Evolutionary conservation across 331 rosid genomes (phyloP).

Genomic region (Dryas integrifolia): DNA sequence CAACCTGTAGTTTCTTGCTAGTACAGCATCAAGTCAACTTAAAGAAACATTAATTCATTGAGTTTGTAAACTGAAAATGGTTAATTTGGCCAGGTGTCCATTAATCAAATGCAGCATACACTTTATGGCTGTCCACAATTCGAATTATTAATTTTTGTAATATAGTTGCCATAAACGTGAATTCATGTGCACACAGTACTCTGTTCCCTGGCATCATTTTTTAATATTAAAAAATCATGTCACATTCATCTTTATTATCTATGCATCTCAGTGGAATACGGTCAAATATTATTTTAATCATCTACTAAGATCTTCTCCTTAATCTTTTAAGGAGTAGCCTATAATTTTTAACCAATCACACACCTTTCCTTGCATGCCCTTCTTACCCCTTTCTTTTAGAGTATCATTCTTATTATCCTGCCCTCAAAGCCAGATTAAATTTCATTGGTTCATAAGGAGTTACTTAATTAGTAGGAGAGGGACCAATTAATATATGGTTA

Average conservation of each 20-base stretch:
- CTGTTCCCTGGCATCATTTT: neutral
- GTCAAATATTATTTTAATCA: constrained; percentile 36
- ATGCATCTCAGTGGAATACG: neutral
- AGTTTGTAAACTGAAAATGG: neutral
- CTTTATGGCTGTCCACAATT: neutral
- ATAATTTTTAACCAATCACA: constrained; percentile 28
- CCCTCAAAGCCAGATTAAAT: too few relatives aligned
- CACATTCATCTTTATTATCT: constrained; percentile 9
- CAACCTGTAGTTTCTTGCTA: neutral
- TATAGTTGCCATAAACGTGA: constrained; percentile 3
- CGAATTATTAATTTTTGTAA: too few relatives aligned
- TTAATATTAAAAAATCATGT: constrained; percentile 7
- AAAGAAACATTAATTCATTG: neutral
- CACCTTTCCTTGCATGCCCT: constrained; percentile 18
- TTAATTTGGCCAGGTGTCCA: neutral
- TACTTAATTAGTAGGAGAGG: too few relatives aligned
- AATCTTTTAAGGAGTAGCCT: constrained; percentile 2
- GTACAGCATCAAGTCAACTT: neutral
- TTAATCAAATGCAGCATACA: neutral
- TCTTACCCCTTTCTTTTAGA: constrained; percentile 9
- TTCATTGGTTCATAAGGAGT: too few relatives aligned
- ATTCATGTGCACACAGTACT: constrained; percentile 18
- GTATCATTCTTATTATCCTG: neutral
- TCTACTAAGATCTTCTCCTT: constrained; percentile 32
- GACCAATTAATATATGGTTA: too few relatives aligned